These are phyloP conservation scores for Wickerhamomyces bovis DNA, from an alignment of 805 yeast genomes.

Conservation along the genomic window DNA sequence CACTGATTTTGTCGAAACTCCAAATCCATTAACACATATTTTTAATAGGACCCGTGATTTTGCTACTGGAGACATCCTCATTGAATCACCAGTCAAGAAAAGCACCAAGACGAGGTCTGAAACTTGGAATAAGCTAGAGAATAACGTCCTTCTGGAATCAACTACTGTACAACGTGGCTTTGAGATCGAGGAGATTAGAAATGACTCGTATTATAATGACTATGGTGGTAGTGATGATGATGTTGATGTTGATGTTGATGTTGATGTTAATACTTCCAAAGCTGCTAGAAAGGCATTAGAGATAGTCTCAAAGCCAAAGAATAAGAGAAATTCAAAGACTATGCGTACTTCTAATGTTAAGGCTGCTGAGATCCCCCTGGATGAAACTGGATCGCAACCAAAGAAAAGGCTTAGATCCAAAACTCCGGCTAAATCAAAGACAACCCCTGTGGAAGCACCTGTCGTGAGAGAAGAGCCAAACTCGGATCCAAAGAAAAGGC, in stretches of 20 bases:
- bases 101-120: background rate
- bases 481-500: background rate
- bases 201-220: background rate
- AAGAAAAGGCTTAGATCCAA: background rate
- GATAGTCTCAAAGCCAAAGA: background rate
- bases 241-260: background rate
- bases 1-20: background rate
- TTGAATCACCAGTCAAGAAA: constrained; percentile 8
- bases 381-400: background rate
- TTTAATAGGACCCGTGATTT: constrained; percentile 6
- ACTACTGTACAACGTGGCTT: background rate
- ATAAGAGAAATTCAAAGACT: background rate
- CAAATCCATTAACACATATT: background rate
- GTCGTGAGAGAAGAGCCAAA: background rate
- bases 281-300: background rate
- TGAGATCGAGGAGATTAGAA: background rate
- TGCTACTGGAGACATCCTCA: constrained; percentile 7
- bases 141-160: background rate
- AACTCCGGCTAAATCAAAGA: background rate
- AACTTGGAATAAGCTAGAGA: background rate
- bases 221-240: background rate
- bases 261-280: constrained; percentile 2
- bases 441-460: background rate
- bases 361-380: background rate
- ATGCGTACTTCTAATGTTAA: too few species aligned